These are phyloP conservation scores for Allium cepa DNA, from an alignment of 106 monocot genomes.

Conservation along the genomic window DNA sequence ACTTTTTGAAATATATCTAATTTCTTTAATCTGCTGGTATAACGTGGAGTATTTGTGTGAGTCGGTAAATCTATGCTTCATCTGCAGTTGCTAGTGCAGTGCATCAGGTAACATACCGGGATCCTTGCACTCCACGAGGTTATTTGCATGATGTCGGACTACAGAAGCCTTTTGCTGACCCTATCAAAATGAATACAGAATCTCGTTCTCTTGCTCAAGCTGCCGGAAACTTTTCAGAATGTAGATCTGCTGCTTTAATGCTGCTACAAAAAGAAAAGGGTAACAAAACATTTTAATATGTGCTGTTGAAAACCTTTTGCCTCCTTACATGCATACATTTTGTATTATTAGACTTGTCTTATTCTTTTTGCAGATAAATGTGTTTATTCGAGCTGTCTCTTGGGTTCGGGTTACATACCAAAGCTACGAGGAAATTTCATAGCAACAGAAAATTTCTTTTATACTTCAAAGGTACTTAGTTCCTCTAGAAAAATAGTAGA, in stretches of 20 bases:
- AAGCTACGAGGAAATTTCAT: constrained; percentile 55
- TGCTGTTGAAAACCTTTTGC: neutral
- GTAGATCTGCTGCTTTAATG: constrained; percentile 61
- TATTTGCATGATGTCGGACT: constrained; percentile 22
- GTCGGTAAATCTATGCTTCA: neutral
- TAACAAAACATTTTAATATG: constrained; percentile 5
- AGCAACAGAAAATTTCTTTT: constrained; percentile 73
- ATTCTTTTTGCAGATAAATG: constrained; percentile 38
- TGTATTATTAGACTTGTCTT: neutral
- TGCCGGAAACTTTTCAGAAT: constrained; percentile 75
- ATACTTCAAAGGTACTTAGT: constrained; percentile 55
- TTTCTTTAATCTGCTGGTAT: neutral
- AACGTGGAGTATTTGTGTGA: neutral
- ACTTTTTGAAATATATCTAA: neutral
- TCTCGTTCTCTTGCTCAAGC: constrained; percentile 16
- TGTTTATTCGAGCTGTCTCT: constrained; percentile 23
- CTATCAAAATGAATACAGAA: constrained; percentile 12
- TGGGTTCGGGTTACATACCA: constrained; percentile 49
- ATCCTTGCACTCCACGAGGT: constrained; percentile 88
- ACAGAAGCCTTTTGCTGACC: constrained; percentile 16
- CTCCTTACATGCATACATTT: neutral
- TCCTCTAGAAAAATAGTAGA: too few species aligned
- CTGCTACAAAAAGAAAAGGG: constrained; percentile 81
- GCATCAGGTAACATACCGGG: constrained; percentile 24
- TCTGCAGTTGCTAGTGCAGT: constrained; percentile 28